These are phyloP conservation scores for Monilinia vaccinii-corymbosi DNA, from an alignment of 2,329 filamentous ascomycete genomes.

Conservation along the genomic window DNA sequence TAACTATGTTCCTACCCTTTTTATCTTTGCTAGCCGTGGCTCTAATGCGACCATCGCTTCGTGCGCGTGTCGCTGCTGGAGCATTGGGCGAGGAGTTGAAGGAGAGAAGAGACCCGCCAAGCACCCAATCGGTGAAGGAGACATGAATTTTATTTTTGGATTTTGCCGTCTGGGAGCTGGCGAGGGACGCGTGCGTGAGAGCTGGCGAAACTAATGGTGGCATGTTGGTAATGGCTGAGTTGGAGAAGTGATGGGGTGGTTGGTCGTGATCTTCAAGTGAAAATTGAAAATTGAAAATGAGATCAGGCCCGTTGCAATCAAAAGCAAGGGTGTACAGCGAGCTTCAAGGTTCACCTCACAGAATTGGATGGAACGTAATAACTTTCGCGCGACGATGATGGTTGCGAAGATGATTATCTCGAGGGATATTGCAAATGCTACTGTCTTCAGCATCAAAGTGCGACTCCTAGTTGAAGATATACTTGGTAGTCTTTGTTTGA, in stretches of 20 bases:
- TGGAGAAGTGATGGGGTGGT: neutral
- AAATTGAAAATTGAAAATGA: neutral
- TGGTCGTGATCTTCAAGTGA: neutral
- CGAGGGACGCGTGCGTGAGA: conserved; percentile 1
- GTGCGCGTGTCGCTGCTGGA: neutral
- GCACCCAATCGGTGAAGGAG: conserved; percentile 26
- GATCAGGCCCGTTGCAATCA: neutral
- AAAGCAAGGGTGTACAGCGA: neutral
- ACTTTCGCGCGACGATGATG: neutral
- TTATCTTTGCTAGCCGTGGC: conserved; percentile 3
- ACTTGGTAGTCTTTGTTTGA: neutral
- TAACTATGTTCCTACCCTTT: neutral
- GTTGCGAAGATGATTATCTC: neutral
- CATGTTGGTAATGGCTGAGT: neutral
- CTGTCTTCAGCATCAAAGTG: neutral
- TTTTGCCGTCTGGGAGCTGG: neutral
- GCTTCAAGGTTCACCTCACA: neutral
- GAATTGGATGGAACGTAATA: neutral
- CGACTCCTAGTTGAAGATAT: too few relatives aligned
- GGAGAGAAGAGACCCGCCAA: conserved; percentile 23
- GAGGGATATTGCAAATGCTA: neutral
- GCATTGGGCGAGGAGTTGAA: neutral
- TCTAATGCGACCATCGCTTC: neutral
- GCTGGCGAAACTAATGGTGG: neutral
- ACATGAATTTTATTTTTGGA: conserved; percentile 17